Evolutionary conservation across 1,284 basidiomycete genomes (phyloP).

Genomic region (Neolentinus lepideus): DNA sequence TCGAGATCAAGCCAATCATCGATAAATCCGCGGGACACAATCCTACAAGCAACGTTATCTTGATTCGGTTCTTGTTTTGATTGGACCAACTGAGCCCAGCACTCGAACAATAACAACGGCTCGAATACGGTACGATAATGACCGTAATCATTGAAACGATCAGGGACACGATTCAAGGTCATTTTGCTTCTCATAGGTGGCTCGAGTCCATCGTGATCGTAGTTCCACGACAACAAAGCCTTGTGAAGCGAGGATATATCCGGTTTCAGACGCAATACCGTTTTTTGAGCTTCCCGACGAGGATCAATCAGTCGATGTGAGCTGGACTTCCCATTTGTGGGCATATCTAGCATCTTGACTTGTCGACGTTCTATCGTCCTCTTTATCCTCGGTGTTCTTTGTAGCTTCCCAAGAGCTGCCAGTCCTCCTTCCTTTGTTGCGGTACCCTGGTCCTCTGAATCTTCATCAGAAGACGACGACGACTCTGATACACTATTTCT

Average conservation of each 20-base stretch:
- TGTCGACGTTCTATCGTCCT: constrained; percentile 56
- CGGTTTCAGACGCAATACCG: constrained; percentile 71
- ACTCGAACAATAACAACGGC: constrained; percentile 86
- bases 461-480: constrained; percentile 37
- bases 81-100: constrained; percentile 85
- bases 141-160: constrained; percentile 55
- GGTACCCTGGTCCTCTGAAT: constrained; percentile 48
- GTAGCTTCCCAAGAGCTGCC: constrained; percentile 54
- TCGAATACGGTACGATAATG: constrained; percentile 79
- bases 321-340: constrained; percentile 32
- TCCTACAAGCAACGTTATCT: constrained; percentile 47
- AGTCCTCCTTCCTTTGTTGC: constrained; percentile 47
- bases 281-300: constrained; percentile 56
- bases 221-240: constrained; percentile 84
- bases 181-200: constrained; percentile 39
- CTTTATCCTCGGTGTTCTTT: constrained; percentile 52
- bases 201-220: constrained; percentile 56
- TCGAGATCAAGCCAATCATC: constrained; percentile 76
- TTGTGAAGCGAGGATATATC: constrained; percentile 79
- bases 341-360: constrained; percentile 64
- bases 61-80: constrained; percentile 57
- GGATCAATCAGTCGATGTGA: constrained; percentile 43
- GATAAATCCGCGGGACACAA: constrained; percentile 56
- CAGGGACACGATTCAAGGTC: constrained; percentile 44
- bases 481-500: neutral